Conservation (phyloP, 2,329 filamentous ascomycete species). For the Magnaporthiopsis rhizophila region DNA sequence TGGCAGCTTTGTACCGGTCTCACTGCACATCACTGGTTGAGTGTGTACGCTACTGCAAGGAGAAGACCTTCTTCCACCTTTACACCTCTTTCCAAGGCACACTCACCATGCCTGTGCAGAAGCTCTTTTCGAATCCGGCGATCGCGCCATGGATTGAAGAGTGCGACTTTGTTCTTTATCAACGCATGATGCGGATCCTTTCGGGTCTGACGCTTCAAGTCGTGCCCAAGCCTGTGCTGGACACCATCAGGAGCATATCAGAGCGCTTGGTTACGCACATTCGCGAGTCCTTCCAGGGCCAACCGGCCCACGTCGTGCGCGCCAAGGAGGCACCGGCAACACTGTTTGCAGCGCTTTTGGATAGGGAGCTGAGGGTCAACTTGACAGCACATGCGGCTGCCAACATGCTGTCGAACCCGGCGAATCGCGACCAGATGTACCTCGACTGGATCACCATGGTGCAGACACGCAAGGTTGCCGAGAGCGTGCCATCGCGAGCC, state of each 20-base stretch:
- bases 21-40: slow-evolving; percentile 95
- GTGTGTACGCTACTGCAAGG: slow-evolving; percentile 90
- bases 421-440: slow-evolving; percentile 93
- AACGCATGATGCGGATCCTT: slow-evolving; percentile 92
- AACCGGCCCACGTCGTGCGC: slow-evolving; percentile 75
- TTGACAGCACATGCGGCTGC: slow-evolving; percentile 88
- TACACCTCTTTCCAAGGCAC: slow-evolving; percentile 95
- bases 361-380: slow-evolving; percentile 85
- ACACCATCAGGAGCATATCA: slow-evolving; percentile 81
- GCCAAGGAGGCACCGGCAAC: slow-evolving; percentile 85
- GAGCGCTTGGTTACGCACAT: slow-evolving; percentile 75
- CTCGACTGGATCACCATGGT: slow-evolving; percentile 73
- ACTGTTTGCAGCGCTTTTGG: slow-evolving; percentile 77
- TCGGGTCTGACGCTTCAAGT: slow-evolving; percentile 85
- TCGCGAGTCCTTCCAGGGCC: slow-evolving; percentile 72
- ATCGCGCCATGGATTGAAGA: slow-evolving; percentile 90
- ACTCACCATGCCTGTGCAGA: slow-evolving; percentile 92
- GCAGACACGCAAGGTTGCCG: slow-evolving; percentile 53
- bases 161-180: slow-evolving; percentile 92
- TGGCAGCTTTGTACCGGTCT: slow-evolving; percentile 82
- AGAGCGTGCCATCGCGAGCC: slow-evolving; percentile 52
- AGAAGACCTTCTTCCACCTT: slow-evolving; percentile 92
- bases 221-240: slow-evolving; percentile 77
- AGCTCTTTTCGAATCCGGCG: slow-evolving; percentile 72
- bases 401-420: slow-evolving; percentile 81